Evolutionary conservation across 2,329 filamentous ascomycete species (phyloP), one percentile per base, ranked within the genome.

Genomic region (Calonectria hawksworthii): DNA sequence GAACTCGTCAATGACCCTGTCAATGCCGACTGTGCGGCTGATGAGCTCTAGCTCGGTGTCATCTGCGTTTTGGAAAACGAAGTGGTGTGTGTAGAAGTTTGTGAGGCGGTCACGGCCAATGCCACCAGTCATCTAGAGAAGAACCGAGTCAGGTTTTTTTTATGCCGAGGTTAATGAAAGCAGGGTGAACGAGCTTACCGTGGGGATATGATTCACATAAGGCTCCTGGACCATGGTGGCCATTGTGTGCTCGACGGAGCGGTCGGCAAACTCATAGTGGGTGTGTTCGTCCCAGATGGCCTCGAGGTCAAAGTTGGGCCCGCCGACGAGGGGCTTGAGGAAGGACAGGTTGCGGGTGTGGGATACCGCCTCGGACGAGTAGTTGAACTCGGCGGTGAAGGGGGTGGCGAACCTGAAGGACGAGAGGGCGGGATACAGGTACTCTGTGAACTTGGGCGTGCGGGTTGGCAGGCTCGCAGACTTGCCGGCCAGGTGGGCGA

Each of bases 241-340:
- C 94, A 96, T 96, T 0, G 94, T 96, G 76, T 92, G 90, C 75
- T 92, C 91, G 0, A 95, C 93, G 2, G 91, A 91, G 14, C 93
- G 89, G 70, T 92, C 91, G 1, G 84, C 91, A 82, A 96, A 96
- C 81, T 96, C 93, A 78, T 90, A 93, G 54, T 89, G 88, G 0
- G 93, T 94, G 82, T 96, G 94, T 83, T 96, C 93, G 10, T 95
- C 93, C 94, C 94, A 96, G 64, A 96, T 92, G 1, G 89, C 89
- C 81, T 96, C 94, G 11, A 96, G 89, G 77, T 96, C 93, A 80
- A 96, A 95, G 75, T 88, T 90, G 0, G 94, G 94, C 0, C 94
- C 94, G 0, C 86, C 86, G 3, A 94, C 84, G 2, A 89, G 85
- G 7, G 88, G 88, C 80, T 95, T 95, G 10, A 96, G 80, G 76